Conservation (phyloP, 2,329 filamentous ascomycete genomes). For the Colletotrichum lupini region DNA sequence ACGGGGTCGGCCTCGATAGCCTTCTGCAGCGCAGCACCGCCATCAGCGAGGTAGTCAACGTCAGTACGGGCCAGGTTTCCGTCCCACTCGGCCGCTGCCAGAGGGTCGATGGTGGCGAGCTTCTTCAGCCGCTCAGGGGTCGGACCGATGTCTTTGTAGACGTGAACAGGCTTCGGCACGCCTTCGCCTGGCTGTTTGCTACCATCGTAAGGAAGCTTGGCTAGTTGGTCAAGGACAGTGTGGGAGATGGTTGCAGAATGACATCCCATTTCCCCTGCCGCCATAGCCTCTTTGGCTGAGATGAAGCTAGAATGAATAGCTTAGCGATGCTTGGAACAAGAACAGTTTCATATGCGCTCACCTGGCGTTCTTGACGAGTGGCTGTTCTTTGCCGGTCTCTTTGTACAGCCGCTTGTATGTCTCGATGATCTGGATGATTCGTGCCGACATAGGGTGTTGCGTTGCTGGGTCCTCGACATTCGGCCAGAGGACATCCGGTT, state of each 20-base stretch:
- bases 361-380: constrained; percentile 59
- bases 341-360: constrained; percentile 30
- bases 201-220: constrained; percentile 49
- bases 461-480: constrained; percentile 57
- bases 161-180: constrained; percentile 52
- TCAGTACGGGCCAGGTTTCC: constrained; percentile 51
- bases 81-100: constrained; percentile 50
- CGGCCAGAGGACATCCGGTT: constrained; percentile 54
- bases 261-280: constrained; percentile 57
- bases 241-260: constrained; percentile 57
- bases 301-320: constrained; percentile 47
- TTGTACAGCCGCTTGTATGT: constrained; percentile 57
- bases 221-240: constrained; percentile 50
- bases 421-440: constrained; percentile 60
- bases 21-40: constrained; percentile 53
- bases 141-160: constrained; percentile 48
- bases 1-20: constrained; percentile 53
- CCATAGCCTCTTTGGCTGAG: constrained; percentile 55
- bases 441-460: constrained; percentile 58
- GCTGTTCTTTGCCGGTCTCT: constrained; percentile 60
- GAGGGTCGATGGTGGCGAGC: constrained; percentile 51
- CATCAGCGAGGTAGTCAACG: constrained; percentile 58
- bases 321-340: not conserved
- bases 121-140: constrained; percentile 48
- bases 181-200: constrained; percentile 50